Evolutionary conservation across 306 rosid genomes (phyloP).

Genomic region (Cucurbita pepo): DNA sequence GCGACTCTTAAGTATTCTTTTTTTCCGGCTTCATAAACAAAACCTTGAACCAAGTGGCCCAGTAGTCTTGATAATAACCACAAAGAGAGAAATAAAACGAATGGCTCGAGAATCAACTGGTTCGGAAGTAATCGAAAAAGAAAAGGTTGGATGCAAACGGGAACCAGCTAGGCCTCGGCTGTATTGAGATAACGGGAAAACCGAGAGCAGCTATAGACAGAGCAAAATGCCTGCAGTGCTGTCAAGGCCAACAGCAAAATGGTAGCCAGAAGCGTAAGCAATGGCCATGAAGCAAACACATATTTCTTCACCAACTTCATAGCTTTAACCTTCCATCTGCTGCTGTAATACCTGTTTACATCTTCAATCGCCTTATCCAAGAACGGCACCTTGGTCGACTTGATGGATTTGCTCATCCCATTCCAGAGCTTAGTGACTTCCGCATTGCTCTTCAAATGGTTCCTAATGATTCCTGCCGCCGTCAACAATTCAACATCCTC

Average conservation of each 20-base stretch:
- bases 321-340: conserved; percentile 44
- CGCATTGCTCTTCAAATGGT: conserved; percentile 50
- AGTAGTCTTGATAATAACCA: background rate
- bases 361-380: conserved; percentile 67
- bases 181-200: background rate
- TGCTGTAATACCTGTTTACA: conserved; percentile 42
- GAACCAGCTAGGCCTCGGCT: background rate
- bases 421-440: conserved; percentile 55
- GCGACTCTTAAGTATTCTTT: too few relatives aligned
- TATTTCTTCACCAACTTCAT: conserved; percentile 27
- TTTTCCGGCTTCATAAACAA: too few relatives aligned
- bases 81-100: background rate
- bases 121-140: background rate
- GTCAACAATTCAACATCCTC: conserved; percentile 46
- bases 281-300: conserved; percentile 49
- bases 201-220: conserved; percentile 2
- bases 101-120: background rate
- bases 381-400: conserved; percentile 41
- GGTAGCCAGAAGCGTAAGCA: conserved; percentile 44
- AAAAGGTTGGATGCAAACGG: background rate
- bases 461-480: conserved; percentile 37
- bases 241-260: conserved; percentile 32
- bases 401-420: conserved; percentile 57
- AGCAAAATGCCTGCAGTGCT: conserved; percentile 4
- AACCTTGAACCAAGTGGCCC: too few relatives aligned